Evolutionary conservation across 2,329 filamentous ascomycete genomes (phyloP).

Genomic region (Elsinoe necatrix): DNA sequence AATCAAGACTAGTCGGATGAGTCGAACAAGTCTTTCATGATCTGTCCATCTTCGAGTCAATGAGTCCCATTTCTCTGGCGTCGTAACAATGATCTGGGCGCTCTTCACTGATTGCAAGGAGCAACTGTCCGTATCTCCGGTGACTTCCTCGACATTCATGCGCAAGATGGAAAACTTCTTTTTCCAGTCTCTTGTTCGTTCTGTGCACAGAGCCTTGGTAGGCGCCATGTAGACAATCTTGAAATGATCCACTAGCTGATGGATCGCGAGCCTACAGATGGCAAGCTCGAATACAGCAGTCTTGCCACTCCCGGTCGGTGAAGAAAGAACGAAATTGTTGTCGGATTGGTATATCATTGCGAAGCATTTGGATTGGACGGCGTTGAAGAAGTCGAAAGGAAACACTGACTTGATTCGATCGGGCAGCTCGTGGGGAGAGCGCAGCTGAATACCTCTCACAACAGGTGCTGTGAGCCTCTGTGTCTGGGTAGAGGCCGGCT

Average conservation of each 20-base stretch:
- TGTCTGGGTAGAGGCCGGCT: neutral
- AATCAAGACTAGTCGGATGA: constrained; percentile 73
- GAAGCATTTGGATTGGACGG: constrained; percentile 75
- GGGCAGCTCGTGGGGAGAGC: constrained; percentile 54
- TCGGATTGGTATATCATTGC: constrained; percentile 54
- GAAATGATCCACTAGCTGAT: constrained; percentile 51
- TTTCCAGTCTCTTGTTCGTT: constrained; percentile 69
- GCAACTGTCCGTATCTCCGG: constrained; percentile 64
- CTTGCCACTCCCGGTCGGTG: constrained; percentile 79
- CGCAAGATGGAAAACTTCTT: constrained; percentile 61
- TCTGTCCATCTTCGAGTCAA: constrained; percentile 83
- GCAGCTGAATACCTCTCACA: constrained; percentile 52
- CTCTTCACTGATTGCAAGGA: constrained; percentile 61
- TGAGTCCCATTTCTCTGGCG: constrained; percentile 87
- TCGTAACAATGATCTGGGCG: constrained; percentile 77
- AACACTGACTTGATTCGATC: constrained; percentile 64
- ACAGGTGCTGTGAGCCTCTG: constrained; percentile 29
- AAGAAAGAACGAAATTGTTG: constrained; percentile 70
- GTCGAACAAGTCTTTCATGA: constrained; percentile 62
- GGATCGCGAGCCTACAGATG: constrained; percentile 61
- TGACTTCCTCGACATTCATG: constrained; percentile 66
- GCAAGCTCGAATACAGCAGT: constrained; percentile 74
- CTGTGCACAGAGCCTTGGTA: constrained; percentile 72
- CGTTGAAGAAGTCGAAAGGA: constrained; percentile 68
- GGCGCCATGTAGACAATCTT: constrained; percentile 82